Evolutionary conservation across 2,329 filamentous ascomycete species (phyloP).

Genomic region (Talaromyces sp.): DNA sequence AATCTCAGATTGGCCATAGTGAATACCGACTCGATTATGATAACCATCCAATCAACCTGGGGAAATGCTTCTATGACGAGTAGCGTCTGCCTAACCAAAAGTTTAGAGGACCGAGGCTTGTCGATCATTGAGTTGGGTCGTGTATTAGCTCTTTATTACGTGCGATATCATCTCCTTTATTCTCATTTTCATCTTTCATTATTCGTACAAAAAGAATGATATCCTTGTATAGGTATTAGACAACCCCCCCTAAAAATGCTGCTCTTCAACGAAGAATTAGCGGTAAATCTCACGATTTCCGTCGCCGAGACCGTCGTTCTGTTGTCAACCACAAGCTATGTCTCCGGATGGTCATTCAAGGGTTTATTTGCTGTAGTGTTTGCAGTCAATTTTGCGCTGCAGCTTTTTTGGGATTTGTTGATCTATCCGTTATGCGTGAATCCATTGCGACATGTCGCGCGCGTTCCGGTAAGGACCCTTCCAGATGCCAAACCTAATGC

Average conservation of each 20-base stretch:
- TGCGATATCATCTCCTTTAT: not conserved
- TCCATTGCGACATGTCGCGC: slow-evolving; percentile 50
- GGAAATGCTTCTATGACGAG: not conserved
- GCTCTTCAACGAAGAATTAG: slow-evolving; percentile 17
- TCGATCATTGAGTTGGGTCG: not conserved
- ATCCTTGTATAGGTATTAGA: not conserved
- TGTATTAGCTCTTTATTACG: not conserved
- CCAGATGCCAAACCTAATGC: not conserved
- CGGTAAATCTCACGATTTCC: slow-evolving; percentile 23
- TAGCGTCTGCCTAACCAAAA: not conserved
- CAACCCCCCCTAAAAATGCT: slow-evolving; percentile 12
- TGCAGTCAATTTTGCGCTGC: slow-evolving; percentile 26
- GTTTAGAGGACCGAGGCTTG: slow-evolving; percentile 1
- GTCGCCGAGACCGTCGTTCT: slow-evolving; percentile 28
- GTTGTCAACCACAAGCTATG: slow-evolving; percentile 25
- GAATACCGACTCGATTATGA: not conserved
- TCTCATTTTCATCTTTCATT: not conserved
- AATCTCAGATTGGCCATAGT: not conserved
- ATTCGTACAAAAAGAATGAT: not conserved
- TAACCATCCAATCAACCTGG: not conserved
- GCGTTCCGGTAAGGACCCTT: slow-evolving; percentile 37
- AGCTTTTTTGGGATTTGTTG: slow-evolving; percentile 38
- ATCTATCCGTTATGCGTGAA: slow-evolving; percentile 52
- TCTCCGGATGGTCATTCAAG: slow-evolving; percentile 26
- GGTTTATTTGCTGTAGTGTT: slow-evolving; percentile 24